These are phyloP conservation scores for Aspergillus ellipticus DNA, from an alignment of 495 filamentous ascomycete genomes.

Conservation along the genomic window DNA sequence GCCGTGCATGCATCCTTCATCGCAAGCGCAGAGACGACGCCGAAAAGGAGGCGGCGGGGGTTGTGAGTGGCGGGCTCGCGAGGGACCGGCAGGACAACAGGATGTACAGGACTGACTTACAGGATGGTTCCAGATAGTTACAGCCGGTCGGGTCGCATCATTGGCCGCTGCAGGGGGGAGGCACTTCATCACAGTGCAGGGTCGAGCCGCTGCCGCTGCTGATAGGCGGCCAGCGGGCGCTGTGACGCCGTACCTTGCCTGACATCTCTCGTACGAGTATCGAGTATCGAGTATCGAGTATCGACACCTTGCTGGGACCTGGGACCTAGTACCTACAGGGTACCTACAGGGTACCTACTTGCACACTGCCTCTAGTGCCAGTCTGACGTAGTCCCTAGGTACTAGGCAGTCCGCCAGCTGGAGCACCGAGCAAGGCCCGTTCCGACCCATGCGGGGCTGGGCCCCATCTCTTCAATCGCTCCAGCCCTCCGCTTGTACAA, in stretches of 20 bases:
- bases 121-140: not conserved
- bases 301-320: too few species aligned
- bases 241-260: not conserved
- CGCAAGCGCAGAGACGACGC: too few species aligned
- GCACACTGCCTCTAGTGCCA: too few species aligned
- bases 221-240: not conserved
- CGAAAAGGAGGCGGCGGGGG: not conserved
- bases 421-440: not conserved
- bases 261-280: not conserved
- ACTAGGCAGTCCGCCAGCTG: too few species aligned
- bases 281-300: too few species aligned
- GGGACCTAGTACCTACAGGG: too few species aligned
- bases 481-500: too few species aligned
- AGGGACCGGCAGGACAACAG: too few species aligned
- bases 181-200: constrained; percentile 21
- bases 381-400: too few species aligned
- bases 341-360: too few species aligned
- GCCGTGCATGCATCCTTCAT: not conserved
- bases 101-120: too few species aligned
- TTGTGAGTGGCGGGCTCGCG: not conserved
- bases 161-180: constrained; percentile 11
- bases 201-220: constrained; percentile 1
- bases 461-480: too few species aligned
- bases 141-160: not conserved
- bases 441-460: constrained; percentile 3